Conservation (phyloP, 139 green algal species). For the Volvox reticuliferus region DNA sequence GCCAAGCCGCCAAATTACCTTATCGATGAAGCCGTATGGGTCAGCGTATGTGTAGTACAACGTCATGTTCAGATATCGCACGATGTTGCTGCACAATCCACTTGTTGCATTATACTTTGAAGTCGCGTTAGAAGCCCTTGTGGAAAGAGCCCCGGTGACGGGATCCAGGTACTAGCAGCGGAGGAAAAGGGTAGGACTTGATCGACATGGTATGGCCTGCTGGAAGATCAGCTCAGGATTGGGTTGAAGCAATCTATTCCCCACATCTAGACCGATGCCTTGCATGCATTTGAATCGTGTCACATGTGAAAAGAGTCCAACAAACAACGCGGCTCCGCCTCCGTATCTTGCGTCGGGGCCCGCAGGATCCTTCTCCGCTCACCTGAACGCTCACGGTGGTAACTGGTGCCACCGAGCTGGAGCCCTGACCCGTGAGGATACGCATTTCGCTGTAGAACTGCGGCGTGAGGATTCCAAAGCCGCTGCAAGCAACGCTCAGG, state of each 20-base stretch:
- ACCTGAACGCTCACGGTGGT: constrained; percentile 1
- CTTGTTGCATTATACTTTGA: constrained; percentile 8
- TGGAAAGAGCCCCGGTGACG: constrained; percentile 30
- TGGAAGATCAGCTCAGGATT: too few relatives aligned
- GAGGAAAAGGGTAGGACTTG: too few relatives aligned
- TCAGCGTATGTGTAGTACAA: constrained; percentile 40
- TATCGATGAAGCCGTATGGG: constrained; percentile 9
- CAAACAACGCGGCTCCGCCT: too few relatives aligned
- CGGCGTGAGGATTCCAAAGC: constrained; percentile 35
- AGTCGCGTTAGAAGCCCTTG: neutral
- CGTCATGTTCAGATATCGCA: constrained; percentile 56
- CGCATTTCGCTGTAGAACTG: constrained; percentile 35
- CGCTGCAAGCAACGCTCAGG: constrained; percentile 30
- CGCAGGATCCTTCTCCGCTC: neutral
- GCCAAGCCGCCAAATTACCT: neutral
- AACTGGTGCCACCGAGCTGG: neutral
- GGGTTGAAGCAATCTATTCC: too few relatives aligned
- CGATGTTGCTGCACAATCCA: constrained; percentile 40
- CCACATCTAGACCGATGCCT: too few relatives aligned
- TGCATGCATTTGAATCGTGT: too few relatives aligned
- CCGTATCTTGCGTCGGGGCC: too few relatives aligned
- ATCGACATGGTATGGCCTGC: too few relatives aligned
- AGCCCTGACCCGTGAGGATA: constrained; percentile 18
- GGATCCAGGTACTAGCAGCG: constrained; percentile 35
- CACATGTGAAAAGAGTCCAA: too few relatives aligned